These are phyloP conservation scores for Debaryomyces udenii DNA, from an alignment of 1,139 yeast genomes.

Conservation along the genomic window DNA sequence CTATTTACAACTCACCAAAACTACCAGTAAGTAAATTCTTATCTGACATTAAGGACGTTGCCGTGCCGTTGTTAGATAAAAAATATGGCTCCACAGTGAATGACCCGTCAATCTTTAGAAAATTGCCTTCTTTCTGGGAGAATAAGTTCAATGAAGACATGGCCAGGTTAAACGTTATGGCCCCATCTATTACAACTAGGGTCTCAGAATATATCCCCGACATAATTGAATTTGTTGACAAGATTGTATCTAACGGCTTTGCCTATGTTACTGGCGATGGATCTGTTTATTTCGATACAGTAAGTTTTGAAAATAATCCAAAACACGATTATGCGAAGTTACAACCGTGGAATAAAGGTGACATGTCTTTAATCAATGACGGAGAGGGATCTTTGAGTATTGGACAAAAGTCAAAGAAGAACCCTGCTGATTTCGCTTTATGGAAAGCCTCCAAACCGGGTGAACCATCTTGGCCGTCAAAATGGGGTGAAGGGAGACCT, in stretches of 20 bases:
- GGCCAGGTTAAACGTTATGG: constrained; percentile 79
- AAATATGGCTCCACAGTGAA: constrained; percentile 74
- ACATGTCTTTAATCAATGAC: constrained; percentile 81
- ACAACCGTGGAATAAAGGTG: constrained; percentile 98
- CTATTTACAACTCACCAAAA: constrained; percentile 29
- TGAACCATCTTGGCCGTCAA: constrained; percentile 94
- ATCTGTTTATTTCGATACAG: constrained; percentile 93
- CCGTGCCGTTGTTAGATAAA: constrained; percentile 72
- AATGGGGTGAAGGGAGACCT: constrained; percentile 96
- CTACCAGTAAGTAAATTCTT: constrained; percentile 43
- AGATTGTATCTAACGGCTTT: constrained; percentile 75
- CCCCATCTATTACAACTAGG: constrained; percentile 85
- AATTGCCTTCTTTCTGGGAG: constrained; percentile 91
- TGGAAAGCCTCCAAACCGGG: constrained; percentile 98
- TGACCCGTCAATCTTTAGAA: constrained; percentile 81
- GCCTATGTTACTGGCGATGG: constrained; percentile 86
- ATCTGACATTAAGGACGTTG: constrained; percentile 62
- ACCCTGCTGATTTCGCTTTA: constrained; percentile 86
- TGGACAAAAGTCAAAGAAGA: constrained; percentile 59
- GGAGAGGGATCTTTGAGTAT: constrained; percentile 89
- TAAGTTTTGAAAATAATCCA: constrained; percentile 69
- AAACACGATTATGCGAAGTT: constrained; percentile 89
- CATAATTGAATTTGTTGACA: constrained; percentile 75
- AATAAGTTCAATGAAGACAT: constrained; percentile 80
- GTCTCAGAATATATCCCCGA: constrained; percentile 98